Conservation (phyloP, 176 grass and related monocot genomes). For the Tillandsia leiboldiana region DNA sequence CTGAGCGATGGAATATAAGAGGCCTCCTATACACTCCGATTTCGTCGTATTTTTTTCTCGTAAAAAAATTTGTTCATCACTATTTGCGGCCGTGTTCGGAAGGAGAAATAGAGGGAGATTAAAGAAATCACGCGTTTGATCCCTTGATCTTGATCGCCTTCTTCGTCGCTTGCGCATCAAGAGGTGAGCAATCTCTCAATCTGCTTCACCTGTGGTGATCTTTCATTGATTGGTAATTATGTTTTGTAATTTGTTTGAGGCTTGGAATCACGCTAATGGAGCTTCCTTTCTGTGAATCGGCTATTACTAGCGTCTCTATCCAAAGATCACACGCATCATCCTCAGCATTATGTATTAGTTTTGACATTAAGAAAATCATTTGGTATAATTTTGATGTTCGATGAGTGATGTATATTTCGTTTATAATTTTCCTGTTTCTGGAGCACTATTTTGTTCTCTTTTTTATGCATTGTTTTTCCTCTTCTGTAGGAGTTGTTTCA, state of each 20-base stretch:
- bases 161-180: not conserved
- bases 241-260: not conserved
- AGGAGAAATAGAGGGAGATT: not conserved
- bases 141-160: not conserved
- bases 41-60: not conserved
- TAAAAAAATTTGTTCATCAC: not conserved
- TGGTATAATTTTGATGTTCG: too few relatives aligned
- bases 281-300: not conserved
- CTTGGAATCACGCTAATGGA: not conserved
- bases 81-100: not conserved
- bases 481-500: too few relatives aligned
- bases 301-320: not conserved
- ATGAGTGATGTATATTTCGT: too few relatives aligned
- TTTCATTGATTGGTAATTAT: not conserved
- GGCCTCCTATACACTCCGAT: constrained; percentile 7
- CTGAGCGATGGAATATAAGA: not conserved
- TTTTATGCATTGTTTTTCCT: too few relatives aligned
- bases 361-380: too few relatives aligned
- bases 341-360: too few relatives aligned
- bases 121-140: not conserved
- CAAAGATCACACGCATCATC: not conserved
- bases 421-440: too few relatives aligned
- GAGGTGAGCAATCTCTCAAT: not conserved
- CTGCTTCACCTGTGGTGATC: not conserved
- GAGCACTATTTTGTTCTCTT: too few relatives aligned